These are phyloP conservation scores for Zymoseptoria crescenta DNA, from an alignment of 2,329 filamentous ascomycete species.

Conservation along the genomic window DNA sequence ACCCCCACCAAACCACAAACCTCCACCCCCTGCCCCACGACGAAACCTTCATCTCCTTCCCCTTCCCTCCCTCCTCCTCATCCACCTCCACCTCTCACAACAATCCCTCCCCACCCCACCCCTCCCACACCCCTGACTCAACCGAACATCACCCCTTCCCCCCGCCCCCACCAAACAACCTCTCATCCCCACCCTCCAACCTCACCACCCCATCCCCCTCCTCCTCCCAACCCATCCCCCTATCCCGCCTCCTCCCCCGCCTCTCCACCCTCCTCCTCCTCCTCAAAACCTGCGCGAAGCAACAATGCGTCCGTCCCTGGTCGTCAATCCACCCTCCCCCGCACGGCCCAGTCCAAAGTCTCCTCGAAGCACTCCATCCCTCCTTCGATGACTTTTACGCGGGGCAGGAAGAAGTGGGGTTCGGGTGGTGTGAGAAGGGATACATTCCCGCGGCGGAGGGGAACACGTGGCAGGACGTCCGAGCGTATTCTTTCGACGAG, in stretches of 20 bases:
- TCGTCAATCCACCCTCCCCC: slow-evolving; percentile 9
- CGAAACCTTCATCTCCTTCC: background rate
- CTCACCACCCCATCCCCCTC: no score
- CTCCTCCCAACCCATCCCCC: background rate
- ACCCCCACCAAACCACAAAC: slow-evolving; percentile 21
- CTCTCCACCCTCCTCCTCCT: slow-evolving; percentile 16
- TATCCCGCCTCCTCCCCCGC: slow-evolving; percentile 4
- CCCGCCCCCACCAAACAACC: background rate
- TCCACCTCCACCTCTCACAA: no score
- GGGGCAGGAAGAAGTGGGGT: slow-evolving; percentile 10
- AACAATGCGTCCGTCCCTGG: slow-evolving; percentile 15
- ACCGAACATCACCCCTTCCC: no score
- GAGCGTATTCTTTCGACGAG: slow-evolving; percentile 2
- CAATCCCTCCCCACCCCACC: no score
- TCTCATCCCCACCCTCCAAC: background rate
- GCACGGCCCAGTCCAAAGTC: slow-evolving; percentile 2
- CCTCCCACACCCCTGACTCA: no score
- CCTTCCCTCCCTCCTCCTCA: background rate
- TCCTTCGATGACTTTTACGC: slow-evolving; percentile 12
- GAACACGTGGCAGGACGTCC: slow-evolving; percentile 1
- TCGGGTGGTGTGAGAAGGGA: slow-evolving; percentile 17
- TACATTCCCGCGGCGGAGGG: slow-evolving; percentile 18
- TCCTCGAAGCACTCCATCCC: slow-evolving; percentile 7
- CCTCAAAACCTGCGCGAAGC: slow-evolving; percentile 13
- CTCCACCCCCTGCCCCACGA: slow-evolving; percentile 1